phyloP scores from a whole-genome alignment of 2,329 filamentous ascomycete species.

The Chrysosporium keratinophilum region DNA sequence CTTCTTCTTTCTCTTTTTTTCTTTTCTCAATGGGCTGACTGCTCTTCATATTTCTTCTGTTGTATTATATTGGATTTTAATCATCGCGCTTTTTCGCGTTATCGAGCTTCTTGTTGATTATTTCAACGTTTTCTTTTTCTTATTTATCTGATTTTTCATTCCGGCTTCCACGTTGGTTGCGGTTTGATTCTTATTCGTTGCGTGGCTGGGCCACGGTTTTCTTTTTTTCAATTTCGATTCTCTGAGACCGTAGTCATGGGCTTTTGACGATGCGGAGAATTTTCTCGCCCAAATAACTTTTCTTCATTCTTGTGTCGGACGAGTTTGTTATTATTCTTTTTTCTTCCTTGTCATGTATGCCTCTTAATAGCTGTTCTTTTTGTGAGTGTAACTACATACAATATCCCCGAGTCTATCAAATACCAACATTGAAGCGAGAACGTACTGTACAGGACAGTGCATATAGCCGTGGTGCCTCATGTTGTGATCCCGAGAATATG shows the following conservation, averaged over 20 bases:
- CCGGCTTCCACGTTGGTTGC: background rate
- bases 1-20: slow-evolving; percentile 11
- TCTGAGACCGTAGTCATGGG: background rate
- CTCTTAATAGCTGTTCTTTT: no score
- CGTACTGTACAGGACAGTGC: no score
- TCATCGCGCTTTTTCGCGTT: slow-evolving; percentile 11
- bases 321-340: no score
- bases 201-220: slow-evolving; percentile 2
- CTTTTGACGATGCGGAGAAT: no score
- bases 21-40: no score
- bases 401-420: no score
- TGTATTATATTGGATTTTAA: slow-evolving; percentile 12
- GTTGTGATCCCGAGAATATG: no score
- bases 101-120: background rate
- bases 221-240: background rate
- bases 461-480: no score
- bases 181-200: background rate
- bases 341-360: no score
- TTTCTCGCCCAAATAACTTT: background rate
- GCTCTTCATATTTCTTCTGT: no score
- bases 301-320: slow-evolving; percentile 9
- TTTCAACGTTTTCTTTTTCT: background rate
- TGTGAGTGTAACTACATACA: no score
- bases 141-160: slow-evolving; percentile 4
- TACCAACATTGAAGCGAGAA: no score